phyloP scores from a whole-genome alignment of 2,329 filamentous ascomycete species.

The Calonectria naviculata region DNA sequence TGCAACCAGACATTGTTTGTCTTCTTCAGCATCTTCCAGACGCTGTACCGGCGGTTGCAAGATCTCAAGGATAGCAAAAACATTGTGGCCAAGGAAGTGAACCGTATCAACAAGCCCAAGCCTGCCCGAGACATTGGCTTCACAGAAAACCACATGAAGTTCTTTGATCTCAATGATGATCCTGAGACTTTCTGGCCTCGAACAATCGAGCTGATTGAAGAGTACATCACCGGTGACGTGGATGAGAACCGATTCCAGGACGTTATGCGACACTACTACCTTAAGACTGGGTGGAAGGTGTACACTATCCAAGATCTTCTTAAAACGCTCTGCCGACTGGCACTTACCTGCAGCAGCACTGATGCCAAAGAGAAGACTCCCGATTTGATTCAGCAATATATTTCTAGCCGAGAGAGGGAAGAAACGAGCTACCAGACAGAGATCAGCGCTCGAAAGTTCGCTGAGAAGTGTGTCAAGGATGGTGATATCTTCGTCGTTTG shows the following conservation, averaged over 20 bases:
- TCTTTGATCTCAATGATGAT: conserved; percentile 74
- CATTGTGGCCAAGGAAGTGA: conserved; percentile 78
- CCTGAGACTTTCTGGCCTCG: conserved; percentile 84
- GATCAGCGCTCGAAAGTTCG: conserved; percentile 89
- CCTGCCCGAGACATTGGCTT: conserved; percentile 87
- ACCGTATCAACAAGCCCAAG: conserved; percentile 78
- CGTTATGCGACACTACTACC: conserved; percentile 89
- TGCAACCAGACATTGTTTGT: conserved; percentile 92
- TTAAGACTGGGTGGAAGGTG: conserved; percentile 90
- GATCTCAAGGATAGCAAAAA: conserved; percentile 85
- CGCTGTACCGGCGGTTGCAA: conserved; percentile 85
- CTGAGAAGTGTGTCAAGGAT: conserved; percentile 93
- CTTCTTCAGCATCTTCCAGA: conserved; percentile 94
- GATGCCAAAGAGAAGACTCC: conserved; percentile 94
- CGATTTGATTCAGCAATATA: conserved; percentile 89
- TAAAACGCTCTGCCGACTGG: conserved; percentile 82
- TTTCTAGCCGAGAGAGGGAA: conserved; percentile 82
- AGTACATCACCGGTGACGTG: conserved; percentile 83
- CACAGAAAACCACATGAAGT: conserved; percentile 81
- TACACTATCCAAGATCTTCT: conserved; percentile 94
- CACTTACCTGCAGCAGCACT: conserved; percentile 82
- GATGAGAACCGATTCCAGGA: conserved; percentile 90
- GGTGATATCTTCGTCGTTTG: conserved; percentile 90
- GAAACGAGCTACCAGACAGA: conserved; percentile 92
- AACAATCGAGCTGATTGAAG: conserved; percentile 86